A percentile compares a stretch with the other conserved stretches of the same genome.
Conservation (phyloP, 202 grass and related monocot genomes). For the Thinopyrum obtusiflorum region DNA sequence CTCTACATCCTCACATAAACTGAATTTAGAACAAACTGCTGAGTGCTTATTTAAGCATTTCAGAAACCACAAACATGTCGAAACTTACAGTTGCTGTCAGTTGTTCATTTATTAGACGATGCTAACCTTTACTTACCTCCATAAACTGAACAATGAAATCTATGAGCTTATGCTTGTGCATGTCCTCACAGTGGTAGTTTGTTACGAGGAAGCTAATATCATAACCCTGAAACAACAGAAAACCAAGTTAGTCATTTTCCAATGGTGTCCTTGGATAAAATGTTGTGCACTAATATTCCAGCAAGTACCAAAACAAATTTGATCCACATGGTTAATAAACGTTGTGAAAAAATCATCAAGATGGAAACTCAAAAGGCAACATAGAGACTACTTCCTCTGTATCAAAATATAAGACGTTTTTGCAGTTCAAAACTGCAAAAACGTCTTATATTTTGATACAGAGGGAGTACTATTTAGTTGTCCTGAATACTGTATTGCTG, state of each 20-base stretch:
- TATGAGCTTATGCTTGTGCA: slow-evolving; percentile 98
- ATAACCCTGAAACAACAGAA: slow-evolving; percentile 62
- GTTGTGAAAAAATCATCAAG: neutral
- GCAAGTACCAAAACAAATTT: neutral
- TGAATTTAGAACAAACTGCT: neutral
- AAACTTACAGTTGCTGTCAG: neutral
- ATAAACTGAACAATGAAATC: slow-evolving; percentile 99
- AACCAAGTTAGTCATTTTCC: neutral
- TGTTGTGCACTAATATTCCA: neutral
- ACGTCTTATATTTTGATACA: too few relatives aligned
- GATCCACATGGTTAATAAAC: neutral
- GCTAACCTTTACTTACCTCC: slow-evolving; percentile 58
- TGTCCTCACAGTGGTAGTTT: slow-evolving; percentile 95
- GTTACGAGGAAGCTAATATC: slow-evolving; percentile 99
- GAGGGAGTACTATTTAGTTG: slow-evolving; percentile 4
- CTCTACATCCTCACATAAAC: too few relatives aligned
- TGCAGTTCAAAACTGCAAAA: too few relatives aligned
- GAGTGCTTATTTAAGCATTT: neutral
- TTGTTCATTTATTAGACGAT: slow-evolving; percentile 16
- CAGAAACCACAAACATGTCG: neutral
- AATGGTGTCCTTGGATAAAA: neutral
- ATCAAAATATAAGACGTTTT: too few relatives aligned
- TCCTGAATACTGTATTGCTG: neutral
- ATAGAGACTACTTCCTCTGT: neutral
- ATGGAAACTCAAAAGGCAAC: neutral